phyloP scores from a whole-genome alignment of 2,329 filamentous ascomycete genomes.

The Penicillium hordei region DNA sequence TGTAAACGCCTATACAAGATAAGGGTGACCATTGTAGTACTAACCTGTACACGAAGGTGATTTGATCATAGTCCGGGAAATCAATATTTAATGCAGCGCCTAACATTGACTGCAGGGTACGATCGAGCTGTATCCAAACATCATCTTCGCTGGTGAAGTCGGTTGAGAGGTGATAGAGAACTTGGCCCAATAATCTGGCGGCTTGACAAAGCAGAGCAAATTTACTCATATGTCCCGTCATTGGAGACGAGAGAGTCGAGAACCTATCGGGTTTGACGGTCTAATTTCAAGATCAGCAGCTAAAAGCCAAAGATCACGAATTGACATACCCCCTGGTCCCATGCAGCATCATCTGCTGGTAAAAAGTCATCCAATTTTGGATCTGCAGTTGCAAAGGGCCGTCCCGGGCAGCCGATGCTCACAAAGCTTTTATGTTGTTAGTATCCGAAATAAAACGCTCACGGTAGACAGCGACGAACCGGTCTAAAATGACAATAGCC shows the following conservation, averaged over 20 bases:
- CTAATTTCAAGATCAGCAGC: not conserved
- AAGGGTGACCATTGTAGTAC: not conserved
- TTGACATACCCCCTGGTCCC: not conserved
- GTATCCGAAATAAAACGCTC: not conserved
- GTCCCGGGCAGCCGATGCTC: constrained; percentile 19
- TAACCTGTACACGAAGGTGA: constrained; percentile 27
- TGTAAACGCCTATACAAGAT: no score
- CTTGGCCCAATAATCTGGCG: constrained; percentile 17
- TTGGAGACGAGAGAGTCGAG: constrained; percentile 21
- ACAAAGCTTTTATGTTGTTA: constrained; percentile 13
- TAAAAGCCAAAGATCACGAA: not conserved
- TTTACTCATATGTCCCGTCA: constrained; percentile 27
- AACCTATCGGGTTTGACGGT: constrained; percentile 11
- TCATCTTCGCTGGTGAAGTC: not conserved
- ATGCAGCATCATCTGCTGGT: constrained; percentile 7
- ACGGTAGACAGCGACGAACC: not conserved
- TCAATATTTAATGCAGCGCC: constrained; percentile 20
- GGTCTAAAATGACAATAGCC: constrained; percentile 28
- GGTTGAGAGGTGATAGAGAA: constrained; percentile 13
- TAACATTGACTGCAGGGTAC: constrained; percentile 24
- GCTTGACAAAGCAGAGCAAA: constrained; percentile 18
- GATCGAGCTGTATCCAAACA: constrained; percentile 17
- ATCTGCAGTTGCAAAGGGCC: constrained; percentile 20
- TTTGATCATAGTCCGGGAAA: constrained; percentile 21
- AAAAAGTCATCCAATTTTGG: constrained; percentile 22